phyloP scores from a whole-genome alignment of 2,329 filamentous ascomycete genomes.

The Microdochium bolleyi region DNA sequence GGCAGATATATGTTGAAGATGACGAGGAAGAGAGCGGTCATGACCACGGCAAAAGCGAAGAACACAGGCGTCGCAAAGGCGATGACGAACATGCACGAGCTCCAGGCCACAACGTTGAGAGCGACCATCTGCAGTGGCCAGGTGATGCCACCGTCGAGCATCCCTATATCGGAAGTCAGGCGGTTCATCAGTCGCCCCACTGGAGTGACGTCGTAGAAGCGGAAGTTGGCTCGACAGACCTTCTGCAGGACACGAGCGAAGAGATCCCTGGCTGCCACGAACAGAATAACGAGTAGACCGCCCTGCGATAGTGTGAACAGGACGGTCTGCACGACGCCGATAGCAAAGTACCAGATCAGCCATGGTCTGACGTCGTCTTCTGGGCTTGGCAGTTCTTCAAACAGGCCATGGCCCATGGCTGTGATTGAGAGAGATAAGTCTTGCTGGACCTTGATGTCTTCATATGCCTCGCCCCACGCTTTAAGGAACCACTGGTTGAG shows the following conservation, averaged over 20 bases:
- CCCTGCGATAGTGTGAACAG: slow-evolving; percentile 54
- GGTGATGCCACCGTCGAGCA: slow-evolving; percentile 80
- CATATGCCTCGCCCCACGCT: slow-evolving; percentile 75
- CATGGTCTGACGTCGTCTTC: slow-evolving; percentile 62
- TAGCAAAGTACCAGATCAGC: slow-evolving; percentile 60
- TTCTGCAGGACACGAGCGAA: slow-evolving; percentile 65
- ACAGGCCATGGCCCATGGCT: slow-evolving; percentile 15
- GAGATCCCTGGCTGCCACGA: slow-evolving; percentile 66
- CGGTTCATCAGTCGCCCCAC: slow-evolving; percentile 88
- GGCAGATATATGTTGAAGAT: slow-evolving; percentile 75
- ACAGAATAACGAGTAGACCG: slow-evolving; percentile 69
- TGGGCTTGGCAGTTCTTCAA: slow-evolving; percentile 56
- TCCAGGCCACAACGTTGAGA: slow-evolving; percentile 63
- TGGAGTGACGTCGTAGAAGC: slow-evolving; percentile 86
- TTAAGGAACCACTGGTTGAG: slow-evolving; percentile 76
- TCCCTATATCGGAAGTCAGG: slow-evolving; percentile 82
- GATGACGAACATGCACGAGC: slow-evolving; percentile 69
- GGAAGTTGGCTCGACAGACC: slow-evolving; percentile 75
- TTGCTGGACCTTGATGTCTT: slow-evolving; percentile 14
- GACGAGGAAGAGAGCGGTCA: slow-evolving; percentile 61
- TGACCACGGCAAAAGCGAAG: slow-evolving; percentile 59
- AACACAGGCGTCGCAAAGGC: slow-evolving; percentile 72
- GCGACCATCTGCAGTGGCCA: slow-evolving; percentile 63
- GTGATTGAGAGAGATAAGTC: background rate
- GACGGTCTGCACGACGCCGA: slow-evolving; percentile 55